Evolutionary conservation across 1,284 basidiomycete species (phyloP).

Genomic region (Athelia psychrophila): DNA sequence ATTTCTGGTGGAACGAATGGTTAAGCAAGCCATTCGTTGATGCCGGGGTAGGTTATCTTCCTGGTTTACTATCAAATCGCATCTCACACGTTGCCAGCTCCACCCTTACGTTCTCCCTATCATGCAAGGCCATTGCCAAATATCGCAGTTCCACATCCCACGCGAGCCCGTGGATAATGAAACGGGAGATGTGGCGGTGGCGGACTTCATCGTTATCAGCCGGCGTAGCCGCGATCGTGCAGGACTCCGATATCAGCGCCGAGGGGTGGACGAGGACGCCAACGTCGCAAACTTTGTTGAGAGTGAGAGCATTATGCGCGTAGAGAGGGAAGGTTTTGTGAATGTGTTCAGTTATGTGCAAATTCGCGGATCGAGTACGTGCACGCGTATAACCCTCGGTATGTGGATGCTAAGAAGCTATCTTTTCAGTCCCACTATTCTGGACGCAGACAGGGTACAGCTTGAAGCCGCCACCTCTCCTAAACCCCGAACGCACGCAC

Average conservation of each 20-base stretch:
- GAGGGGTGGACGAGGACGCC: conserved; percentile 88
- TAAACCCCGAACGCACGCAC: conserved; percentile 71
- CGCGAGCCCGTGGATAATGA: conserved; percentile 45
- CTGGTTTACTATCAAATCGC: not conserved
- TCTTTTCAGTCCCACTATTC: conserved; percentile 72
- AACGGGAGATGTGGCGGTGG: conserved; percentile 37
- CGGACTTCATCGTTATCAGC: conserved; percentile 76
- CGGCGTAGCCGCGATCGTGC: conserved; percentile 90
- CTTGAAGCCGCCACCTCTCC: conserved; percentile 84
- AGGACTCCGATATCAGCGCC: conserved; percentile 92
- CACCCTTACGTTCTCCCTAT: conserved; percentile 84
- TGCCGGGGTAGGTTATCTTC: conserved; percentile 52
- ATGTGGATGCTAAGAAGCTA: not conserved
- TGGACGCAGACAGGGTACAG: conserved; percentile 86
- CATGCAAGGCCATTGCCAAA: conserved; percentile 88
- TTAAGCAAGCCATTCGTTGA: conserved; percentile 74
- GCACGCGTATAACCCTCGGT: not conserved
- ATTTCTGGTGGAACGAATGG: conserved; percentile 92
- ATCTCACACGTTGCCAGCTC: conserved; percentile 37
- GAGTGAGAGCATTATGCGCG: conserved; percentile 84
- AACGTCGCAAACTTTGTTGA: conserved; percentile 91
- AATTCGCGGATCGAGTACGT: conserved; percentile 82
- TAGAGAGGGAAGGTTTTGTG: conserved; percentile 66
- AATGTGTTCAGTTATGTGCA: conserved; percentile 90
- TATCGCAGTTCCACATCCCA: conserved; percentile 64